Conservation (phyloP, 2,329 filamentous ascomycete species). For the Monascus ruber region DNA sequence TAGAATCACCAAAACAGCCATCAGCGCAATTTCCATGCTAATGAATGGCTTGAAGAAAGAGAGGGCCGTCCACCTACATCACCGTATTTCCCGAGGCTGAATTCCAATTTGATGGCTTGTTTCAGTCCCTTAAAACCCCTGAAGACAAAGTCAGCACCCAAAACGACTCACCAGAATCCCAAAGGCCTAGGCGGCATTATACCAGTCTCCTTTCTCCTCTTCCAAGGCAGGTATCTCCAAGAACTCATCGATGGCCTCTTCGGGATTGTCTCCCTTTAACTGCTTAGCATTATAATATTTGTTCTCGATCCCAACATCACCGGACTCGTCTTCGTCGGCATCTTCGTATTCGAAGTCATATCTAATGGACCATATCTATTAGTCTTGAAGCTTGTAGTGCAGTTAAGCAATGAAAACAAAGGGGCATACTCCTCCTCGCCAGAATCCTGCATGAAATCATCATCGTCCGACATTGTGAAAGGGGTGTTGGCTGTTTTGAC, state of each 20-base stretch:
- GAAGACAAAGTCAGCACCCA: neutral
- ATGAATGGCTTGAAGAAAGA: neutral
- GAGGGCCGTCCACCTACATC: conserved; percentile 44
- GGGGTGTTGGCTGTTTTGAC: too few relatives aligned
- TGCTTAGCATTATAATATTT: conserved; percentile 99
- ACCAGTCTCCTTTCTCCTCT: conserved; percentile 89
- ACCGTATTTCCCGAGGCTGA: conserved; percentile 78
- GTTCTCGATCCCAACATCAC: conserved; percentile 93
- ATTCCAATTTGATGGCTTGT: conserved; percentile 95
- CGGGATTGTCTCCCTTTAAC: conserved; percentile 74
- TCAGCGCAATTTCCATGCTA: neutral
- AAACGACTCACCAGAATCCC: too few relatives aligned
- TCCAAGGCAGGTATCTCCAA: conserved; percentile 76
- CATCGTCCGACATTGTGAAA: conserved; percentile 61
- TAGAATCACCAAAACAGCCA: conserved; percentile 1
- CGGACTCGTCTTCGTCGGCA: conserved; percentile 76
- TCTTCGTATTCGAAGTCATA: conserved; percentile 98
- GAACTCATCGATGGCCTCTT: conserved; percentile 85
- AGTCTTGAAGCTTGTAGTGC: too few relatives aligned
- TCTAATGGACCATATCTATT: conserved; percentile 28
- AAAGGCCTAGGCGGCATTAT: conserved; percentile 2
- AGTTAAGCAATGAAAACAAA: neutral
- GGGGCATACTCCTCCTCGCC: conserved; percentile 65
- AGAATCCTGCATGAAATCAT: conserved; percentile 90
- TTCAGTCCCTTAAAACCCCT: conserved; percentile 93